These are phyloP conservation scores for Bipolaris gigantea DNA, from an alignment of 2,329 filamentous ascomycete species.

Conservation along the genomic window DNA sequence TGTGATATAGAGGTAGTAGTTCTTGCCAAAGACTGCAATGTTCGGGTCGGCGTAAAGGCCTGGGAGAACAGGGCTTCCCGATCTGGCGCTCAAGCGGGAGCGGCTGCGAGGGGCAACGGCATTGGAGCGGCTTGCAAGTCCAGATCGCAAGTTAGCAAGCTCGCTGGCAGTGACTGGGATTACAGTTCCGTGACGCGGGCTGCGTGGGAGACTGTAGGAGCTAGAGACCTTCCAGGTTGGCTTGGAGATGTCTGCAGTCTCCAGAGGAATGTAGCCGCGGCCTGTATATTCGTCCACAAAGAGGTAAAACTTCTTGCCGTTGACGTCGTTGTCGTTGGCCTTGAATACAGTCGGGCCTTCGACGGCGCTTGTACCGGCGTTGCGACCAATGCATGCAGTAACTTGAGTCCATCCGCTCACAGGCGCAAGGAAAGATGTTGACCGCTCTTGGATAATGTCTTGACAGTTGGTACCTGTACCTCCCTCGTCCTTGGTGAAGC, in stretches of 20 bases:
- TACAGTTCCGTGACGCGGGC: conserved; percentile 59
- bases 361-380: conserved; percentile 54
- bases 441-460: conserved; percentile 59
- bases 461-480: conserved; percentile 54
- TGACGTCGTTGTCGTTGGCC: conserved; percentile 52
- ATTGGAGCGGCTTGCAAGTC: neutral
- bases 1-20: conserved; percentile 35
- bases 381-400: conserved; percentile 54
- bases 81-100: conserved; percentile 10
- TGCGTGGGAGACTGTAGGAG: conserved; percentile 52
- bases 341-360: conserved; percentile 59
- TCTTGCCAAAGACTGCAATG: conserved; percentile 28
- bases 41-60: conserved; percentile 36
- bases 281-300: conserved; percentile 59
- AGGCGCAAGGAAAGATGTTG: conserved; percentile 46
- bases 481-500: conserved; percentile 61
- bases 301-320: conserved; percentile 59
- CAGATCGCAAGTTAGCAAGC: conserved; percentile 39
- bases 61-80: conserved; percentile 27
- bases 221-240: conserved; percentile 54
- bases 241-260: conserved; percentile 54
- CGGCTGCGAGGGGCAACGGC: conserved; percentile 55
- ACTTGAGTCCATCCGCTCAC: conserved; percentile 51
- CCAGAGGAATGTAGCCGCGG: conserved; percentile 58
- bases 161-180: conserved; percentile 55